phyloP scores from a whole-genome alignment of 352 stramenopile species.

The Pythium pyrilobum region DNA sequence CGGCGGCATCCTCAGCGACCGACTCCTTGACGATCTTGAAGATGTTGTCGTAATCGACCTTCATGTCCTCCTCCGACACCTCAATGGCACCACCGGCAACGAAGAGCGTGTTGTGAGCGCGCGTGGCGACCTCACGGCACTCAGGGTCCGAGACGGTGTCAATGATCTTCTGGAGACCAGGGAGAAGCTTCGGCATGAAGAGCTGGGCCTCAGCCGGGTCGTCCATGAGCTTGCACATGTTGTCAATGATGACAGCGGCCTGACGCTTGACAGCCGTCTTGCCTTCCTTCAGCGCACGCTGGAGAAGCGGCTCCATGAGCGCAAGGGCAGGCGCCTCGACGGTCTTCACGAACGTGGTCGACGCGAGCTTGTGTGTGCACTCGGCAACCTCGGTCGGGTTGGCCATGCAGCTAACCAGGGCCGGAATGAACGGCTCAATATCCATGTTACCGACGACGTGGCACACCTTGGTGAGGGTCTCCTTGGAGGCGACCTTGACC shows the following conservation, averaged over 20 bases:
- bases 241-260: conserved; percentile 98
- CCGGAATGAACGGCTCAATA: conserved; percentile 98
- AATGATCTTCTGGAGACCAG: conserved; percentile 95
- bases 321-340: conserved; percentile 95
- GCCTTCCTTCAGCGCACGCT: conserved; percentile 94
- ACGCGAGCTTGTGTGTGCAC: conserved; percentile 98
- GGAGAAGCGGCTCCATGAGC: conserved; percentile 96
- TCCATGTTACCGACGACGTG: conserved; percentile 98
- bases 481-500: conserved; percentile 93
- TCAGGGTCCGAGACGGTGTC: conserved; percentile 95
- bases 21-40: conserved; percentile 74
- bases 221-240: conserved; percentile 99
- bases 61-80: conserved; percentile 87
- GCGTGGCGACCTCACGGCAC: conserved; percentile 93
- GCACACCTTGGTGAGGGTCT: conserved; percentile 93
- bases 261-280: conserved; percentile 97
- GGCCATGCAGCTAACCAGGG: conserved; percentile 95
- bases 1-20: conserved; percentile 65
- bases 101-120: conserved; percentile 92
- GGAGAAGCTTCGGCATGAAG: conserved; percentile 97
- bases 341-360: conserved; percentile 98
- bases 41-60: conserved; percentile 88
- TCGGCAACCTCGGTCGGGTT: conserved; percentile 97
- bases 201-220: conserved; percentile 95
- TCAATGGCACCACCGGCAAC: conserved; percentile 92